These are phyloP conservation scores for Ulota crispa DNA, from an alignment of 225 moss, liverwort and hornwort genomes.

Conservation along the genomic window DNA sequence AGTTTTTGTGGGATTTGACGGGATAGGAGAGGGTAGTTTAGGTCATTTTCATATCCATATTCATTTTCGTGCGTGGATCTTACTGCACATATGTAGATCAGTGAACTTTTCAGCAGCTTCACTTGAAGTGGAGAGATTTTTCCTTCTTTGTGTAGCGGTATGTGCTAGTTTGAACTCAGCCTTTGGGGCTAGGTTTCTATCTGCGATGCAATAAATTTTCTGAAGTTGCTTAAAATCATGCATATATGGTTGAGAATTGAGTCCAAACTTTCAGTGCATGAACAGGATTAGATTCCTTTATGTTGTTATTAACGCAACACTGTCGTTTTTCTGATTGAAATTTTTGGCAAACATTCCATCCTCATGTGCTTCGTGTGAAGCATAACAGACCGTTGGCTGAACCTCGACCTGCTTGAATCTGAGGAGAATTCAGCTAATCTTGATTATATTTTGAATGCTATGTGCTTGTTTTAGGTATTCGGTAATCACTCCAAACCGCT, in stretches of 20 bases:
- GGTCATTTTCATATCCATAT: conserved; percentile 35
- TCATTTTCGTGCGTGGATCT: conserved; percentile 33
- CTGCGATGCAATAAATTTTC: conserved; percentile 27
- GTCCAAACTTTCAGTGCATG: not conserved
- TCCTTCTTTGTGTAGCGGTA: conserved; percentile 22
- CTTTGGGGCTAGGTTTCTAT: conserved; percentile 9
- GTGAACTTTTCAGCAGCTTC: conserved; percentile 35
- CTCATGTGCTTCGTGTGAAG: not conserved
- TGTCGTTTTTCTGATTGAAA: not conserved
- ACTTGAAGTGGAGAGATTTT: conserved; percentile 25
- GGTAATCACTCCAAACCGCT: too few species aligned
- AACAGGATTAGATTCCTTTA: not conserved
- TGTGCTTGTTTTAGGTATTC: too few species aligned
- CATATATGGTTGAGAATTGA: not conserved
- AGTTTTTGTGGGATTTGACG: conserved; percentile 37
- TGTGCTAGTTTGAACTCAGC: conserved; percentile 3
- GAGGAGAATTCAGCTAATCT: not conserved
- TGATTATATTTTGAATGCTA: not conserved
- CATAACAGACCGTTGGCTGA: not conserved
- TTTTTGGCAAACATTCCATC: not conserved
- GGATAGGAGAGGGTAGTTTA: conserved; percentile 30
- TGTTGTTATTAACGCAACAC: too few species aligned
- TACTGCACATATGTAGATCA: conserved; percentile 35
- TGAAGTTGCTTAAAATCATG: not conserved
- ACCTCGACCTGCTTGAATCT: not conserved